Evolutionary conservation across 441 rosid genomes (phyloP).

Genomic region (Gossypium armourianum): DNA sequence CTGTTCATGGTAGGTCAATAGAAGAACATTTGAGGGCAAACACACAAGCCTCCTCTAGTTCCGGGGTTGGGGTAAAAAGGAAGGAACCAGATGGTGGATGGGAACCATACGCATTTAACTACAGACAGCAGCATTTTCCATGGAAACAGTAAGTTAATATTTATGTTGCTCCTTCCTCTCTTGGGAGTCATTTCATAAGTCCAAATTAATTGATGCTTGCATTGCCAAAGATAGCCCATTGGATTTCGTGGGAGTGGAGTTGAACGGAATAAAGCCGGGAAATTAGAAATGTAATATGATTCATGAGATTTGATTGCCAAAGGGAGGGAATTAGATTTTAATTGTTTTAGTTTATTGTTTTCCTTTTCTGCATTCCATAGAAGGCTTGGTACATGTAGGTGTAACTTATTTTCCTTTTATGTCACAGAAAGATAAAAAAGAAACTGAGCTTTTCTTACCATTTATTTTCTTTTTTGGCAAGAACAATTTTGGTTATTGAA

Average conservation of each 20-base stretch:
- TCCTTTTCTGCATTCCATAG: conserved; percentile 30
- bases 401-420: conserved; percentile 28
- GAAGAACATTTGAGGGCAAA: conserved; percentile 50
- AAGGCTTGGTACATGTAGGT: conserved; percentile 38
- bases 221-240: conserved; percentile 27
- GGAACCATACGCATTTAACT: conserved; percentile 40
- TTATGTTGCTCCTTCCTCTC: conserved; percentile 13
- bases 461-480: neutral
- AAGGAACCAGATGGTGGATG: conserved; percentile 77
- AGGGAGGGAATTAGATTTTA: conserved; percentile 26
- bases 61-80: conserved; percentile 56
- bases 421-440: conserved; percentile 31
- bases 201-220: conserved; percentile 22
- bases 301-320: conserved; percentile 39
- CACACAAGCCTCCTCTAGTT: conserved; percentile 51
- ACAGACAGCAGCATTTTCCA: conserved; percentile 51
- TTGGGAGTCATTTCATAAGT: conserved; percentile 15
- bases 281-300: conserved; percentile 33
- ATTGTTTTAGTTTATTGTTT: conserved; percentile 28
- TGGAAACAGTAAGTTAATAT: conserved; percentile 43
- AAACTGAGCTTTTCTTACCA: conserved; percentile 10
- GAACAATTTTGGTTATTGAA: conserved; percentile 1
- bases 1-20: conserved; percentile 40
- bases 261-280: conserved; percentile 40
- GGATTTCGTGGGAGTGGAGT: conserved; percentile 30